Evolutionary conservation across 2,329 filamentous ascomycete species (phyloP).

Genomic region (Elsinoe australis): DNA sequence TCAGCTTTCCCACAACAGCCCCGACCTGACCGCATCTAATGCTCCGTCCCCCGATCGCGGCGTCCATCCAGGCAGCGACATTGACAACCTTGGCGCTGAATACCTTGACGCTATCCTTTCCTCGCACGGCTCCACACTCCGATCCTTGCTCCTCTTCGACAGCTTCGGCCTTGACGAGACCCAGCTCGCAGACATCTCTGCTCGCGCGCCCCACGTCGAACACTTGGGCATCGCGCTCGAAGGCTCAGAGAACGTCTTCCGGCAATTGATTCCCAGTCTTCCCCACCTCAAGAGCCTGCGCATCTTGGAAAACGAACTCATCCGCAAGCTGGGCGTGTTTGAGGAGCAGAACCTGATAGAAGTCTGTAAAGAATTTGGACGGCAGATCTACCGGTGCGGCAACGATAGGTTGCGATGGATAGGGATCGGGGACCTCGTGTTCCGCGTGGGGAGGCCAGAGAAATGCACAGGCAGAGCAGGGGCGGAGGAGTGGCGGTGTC

Average conservation of each 20-base stretch:
- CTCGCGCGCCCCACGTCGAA: slow-evolving; percentile 50
- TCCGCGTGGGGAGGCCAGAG: slow-evolving; percentile 29
- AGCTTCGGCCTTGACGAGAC: slow-evolving; percentile 46
- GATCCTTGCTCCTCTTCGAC: slow-evolving; percentile 50
- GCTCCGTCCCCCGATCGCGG: not conserved
- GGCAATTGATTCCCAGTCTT: slow-evolving; percentile 31
- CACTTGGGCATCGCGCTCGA: slow-evolving; percentile 49
- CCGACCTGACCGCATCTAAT: too few species aligned
- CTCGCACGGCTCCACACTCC: slow-evolving; percentile 45
- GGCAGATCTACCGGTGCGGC: slow-evolving; percentile 31
- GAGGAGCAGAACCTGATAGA: slow-evolving; percentile 20
- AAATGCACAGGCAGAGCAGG: slow-evolving; percentile 24
- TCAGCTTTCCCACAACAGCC: not conserved
- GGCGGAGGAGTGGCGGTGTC: slow-evolving; percentile 22
- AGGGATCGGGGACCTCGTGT: slow-evolving; percentile 35
- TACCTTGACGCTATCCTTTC: slow-evolving; percentile 47
- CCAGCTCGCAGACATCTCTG: slow-evolving; percentile 45
- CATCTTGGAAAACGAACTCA: slow-evolving; percentile 30
- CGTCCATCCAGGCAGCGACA: slow-evolving; percentile 22
- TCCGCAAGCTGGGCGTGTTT: slow-evolving; percentile 25
- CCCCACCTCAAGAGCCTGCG: slow-evolving; percentile 37
- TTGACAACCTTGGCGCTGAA: slow-evolving; percentile 34
- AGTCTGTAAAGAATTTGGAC: slow-evolving; percentile 22
- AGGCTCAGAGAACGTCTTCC: slow-evolving; percentile 38
- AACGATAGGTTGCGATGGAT: slow-evolving; percentile 33